Conservation (phyloP, 78 protist genomes). For the Dictyostelium citrinum region DNA sequence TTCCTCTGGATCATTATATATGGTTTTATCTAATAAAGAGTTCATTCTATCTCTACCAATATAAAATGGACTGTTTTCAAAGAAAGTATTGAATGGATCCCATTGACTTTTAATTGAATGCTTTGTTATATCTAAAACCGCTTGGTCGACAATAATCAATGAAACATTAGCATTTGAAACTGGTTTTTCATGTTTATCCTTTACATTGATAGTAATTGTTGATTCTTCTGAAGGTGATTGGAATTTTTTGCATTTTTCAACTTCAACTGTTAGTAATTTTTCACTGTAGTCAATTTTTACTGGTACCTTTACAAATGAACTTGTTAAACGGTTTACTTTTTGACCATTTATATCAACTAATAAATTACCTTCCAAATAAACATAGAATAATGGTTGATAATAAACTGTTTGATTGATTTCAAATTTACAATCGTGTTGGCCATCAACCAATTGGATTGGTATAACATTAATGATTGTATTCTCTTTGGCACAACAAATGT, state of each 20-base stretch:
- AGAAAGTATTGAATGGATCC: background rate
- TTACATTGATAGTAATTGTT: background rate
- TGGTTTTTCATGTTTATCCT: background rate
- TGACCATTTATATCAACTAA: background rate
- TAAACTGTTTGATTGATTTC: background rate
- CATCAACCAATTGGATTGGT: background rate
- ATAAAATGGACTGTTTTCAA: no score
- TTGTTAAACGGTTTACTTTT: background rate
- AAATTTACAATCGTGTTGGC: background rate
- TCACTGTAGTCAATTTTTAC: background rate
- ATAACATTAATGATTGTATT: background rate
- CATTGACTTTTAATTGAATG: background rate
- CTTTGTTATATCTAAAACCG: background rate
- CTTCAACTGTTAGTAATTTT: background rate
- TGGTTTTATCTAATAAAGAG: background rate
- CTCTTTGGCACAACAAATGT: background rate
- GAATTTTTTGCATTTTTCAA: conserved; percentile 5
- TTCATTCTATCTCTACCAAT: background rate
- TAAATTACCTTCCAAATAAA: background rate
- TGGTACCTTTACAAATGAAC: background rate
- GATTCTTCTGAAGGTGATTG: conserved; percentile 3
- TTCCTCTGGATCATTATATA: background rate
- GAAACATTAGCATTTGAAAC: conserved; percentile 5
- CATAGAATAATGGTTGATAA: background rate
- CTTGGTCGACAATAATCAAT: conserved; percentile 25